These are phyloP conservation scores for Bimuria novae-zelandiae DNA, from an alignment of 2,329 filamentous ascomycete species.

Conservation along the genomic window DNA sequence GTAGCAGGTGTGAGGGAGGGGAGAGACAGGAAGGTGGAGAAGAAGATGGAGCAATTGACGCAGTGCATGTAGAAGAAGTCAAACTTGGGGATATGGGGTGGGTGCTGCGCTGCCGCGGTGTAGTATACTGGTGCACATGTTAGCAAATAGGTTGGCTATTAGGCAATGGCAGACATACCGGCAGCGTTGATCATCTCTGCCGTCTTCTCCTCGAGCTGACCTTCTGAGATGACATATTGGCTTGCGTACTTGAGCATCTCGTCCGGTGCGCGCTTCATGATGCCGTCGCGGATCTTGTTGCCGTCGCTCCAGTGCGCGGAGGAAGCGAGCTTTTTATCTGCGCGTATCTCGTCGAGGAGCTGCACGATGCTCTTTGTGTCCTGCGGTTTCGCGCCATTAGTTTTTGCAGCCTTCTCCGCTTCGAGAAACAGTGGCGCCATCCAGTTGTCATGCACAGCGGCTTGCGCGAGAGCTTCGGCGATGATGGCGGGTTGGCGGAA, in stretches of 20 bases:
- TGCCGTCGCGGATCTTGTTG: conserved; percentile 71
- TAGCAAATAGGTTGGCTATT: no score
- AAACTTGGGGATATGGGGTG: conserved; percentile 62
- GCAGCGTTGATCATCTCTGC: conserved; percentile 73
- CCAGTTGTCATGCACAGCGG: conserved; percentile 68
- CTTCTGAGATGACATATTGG: conserved; percentile 56
- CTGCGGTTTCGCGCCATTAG: conserved; percentile 21
- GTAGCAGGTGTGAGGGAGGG: conserved; percentile 58
- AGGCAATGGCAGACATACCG: no score
- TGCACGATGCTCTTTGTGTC: conserved; percentile 54
- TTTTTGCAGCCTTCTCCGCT: conserved; percentile 55
- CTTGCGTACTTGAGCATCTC: conserved; percentile 67
- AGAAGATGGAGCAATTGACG: conserved; percentile 77
- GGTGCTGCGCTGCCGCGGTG: conserved; percentile 65
- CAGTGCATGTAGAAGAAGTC: conserved; percentile 87
- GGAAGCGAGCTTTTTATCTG: conserved; percentile 60
- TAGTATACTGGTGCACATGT: conserved; percentile 53
- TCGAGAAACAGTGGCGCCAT: conserved; percentile 59
- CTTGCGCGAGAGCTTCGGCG: conserved; percentile 78
- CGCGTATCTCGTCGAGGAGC: conserved; percentile 64
- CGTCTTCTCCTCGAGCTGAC: conserved; percentile 61
- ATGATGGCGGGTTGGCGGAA: conserved; percentile 81
- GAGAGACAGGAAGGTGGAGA: conserved; percentile 63
- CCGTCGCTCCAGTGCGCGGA: conserved; percentile 59
- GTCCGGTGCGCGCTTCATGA: conserved; percentile 65